A percentile compares a stretch with the other conserved stretches of the same genome.
phyloP scores from a whole-genome alignment of 2,329 filamentous ascomycete species.

The Aspergillus intermedius region DNA sequence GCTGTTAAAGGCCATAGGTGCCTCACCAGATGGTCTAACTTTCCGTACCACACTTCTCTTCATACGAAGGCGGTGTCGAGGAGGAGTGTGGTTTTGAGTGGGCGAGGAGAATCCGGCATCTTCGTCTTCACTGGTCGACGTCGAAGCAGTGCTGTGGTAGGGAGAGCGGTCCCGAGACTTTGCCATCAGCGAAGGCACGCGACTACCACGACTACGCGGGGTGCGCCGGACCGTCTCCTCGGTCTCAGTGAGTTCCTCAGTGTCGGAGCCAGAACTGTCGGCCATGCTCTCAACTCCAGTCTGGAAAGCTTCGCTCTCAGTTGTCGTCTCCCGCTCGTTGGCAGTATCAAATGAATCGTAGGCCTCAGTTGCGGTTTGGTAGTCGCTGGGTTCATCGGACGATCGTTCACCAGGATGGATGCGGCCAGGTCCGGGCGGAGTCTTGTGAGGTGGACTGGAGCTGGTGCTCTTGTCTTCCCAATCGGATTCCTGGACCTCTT shows the following conservation, averaged over 20 bases:
- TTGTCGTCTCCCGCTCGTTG: conserved; percentile 67
- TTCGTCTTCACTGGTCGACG: conserved; percentile 68
- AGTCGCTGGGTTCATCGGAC: conserved; percentile 55
- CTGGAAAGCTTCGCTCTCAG: conserved; percentile 91
- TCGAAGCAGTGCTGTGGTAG: conserved; percentile 82
- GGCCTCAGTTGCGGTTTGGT: conserved; percentile 75
- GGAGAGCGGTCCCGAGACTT: conserved; percentile 57
- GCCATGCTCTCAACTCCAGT: conserved; percentile 72
- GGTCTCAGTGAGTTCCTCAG: conserved; percentile 78
- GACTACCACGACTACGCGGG: conserved; percentile 30
- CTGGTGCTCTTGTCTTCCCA: conserved; percentile 78
- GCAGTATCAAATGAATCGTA: conserved; percentile 63
- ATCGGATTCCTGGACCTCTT: conserved; percentile 70
- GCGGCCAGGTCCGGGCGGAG: conserved; percentile 24
- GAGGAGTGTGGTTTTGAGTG: conserved; percentile 53
- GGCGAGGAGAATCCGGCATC: conserved; percentile 59
- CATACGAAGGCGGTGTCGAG: conserved; percentile 65
- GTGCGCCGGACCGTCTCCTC: conserved; percentile 49
- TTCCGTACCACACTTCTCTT: conserved; percentile 58
- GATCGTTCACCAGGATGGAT: conserved; percentile 19
- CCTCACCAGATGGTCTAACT: conserved; percentile 46
- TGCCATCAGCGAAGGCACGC: conserved; percentile 29
- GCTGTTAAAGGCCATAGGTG: conserved; percentile 34
- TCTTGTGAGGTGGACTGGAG: conserved; percentile 49
- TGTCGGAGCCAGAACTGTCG: conserved; percentile 54